phyloP scores from a whole-genome alignment of 1,284 basidiomycete genomes.

The Agaricales sp. region DNA sequence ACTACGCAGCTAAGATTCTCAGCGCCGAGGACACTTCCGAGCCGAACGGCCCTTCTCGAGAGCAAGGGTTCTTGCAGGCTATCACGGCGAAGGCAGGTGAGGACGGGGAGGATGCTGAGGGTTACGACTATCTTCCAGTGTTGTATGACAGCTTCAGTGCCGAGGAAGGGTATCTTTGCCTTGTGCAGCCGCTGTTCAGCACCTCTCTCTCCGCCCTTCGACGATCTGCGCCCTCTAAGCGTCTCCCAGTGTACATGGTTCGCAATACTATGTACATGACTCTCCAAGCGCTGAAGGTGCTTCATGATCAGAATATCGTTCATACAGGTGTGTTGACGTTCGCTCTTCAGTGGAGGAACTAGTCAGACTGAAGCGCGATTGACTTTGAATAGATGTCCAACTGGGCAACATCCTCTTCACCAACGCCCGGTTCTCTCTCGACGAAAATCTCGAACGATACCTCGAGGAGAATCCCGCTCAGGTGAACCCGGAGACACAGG shows the following conservation, averaged over 20 bases:
- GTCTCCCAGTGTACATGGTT: slow-evolving; percentile 1
- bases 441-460: background rate
- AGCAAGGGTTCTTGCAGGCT: background rate
- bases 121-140: background rate
- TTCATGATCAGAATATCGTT: background rate
- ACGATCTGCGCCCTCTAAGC: background rate
- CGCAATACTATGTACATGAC: background rate
- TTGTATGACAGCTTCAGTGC: background rate
- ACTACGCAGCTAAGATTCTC: background rate
- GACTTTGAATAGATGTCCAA: background rate
- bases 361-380: background rate
- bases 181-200: background rate
- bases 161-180: slow-evolving; percentile 1
- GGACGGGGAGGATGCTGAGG: background rate
- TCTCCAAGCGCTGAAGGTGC: background rate
- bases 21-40: background rate
- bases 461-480: background rate
- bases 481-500: background rate
- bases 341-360: background rate
- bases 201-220: background rate
- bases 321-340: background rate
- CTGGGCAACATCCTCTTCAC: background rate
- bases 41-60: background rate
- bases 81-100: background rate
- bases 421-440: background rate